Evolutionary conservation across 1,139 yeast genomes (phyloP).

Genomic region (Yamadazyma trypodendri): DNA sequence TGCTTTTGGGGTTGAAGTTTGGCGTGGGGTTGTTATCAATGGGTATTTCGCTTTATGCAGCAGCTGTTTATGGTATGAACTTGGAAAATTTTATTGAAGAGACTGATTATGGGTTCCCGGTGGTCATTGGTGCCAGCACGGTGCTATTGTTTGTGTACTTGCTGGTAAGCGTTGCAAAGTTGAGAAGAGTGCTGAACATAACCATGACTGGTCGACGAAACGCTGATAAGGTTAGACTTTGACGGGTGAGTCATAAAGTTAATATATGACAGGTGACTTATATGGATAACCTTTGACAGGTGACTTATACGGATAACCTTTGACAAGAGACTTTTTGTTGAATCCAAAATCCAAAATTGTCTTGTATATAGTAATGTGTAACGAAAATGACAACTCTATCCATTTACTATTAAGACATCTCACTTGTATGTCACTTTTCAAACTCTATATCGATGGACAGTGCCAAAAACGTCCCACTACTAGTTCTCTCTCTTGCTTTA

Average conservation of each 20-base stretch:
- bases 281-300: no score
- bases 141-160: slow-evolving; percentile 27
- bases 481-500: slow-evolving; percentile 16
- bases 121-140: slow-evolving; percentile 28
- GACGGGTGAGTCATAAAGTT: no score
- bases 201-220: slow-evolving; percentile 37
- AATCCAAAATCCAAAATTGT: no score
- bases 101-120: slow-evolving; percentile 47
- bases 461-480: slow-evolving; percentile 26
- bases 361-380: neutral
- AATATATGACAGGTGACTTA: no score
- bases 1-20: slow-evolving; percentile 45
- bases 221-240: neutral
- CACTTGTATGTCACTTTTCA: no score
- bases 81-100: slow-evolving; percentile 88
- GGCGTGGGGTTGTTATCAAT: slow-evolving; percentile 42
- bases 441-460: slow-evolving; percentile 34
- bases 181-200: slow-evolving; percentile 35
- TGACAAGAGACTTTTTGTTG: no score
- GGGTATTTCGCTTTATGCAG: slow-evolving; percentile 39
- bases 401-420: no score
- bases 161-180: slow-evolving; percentile 27
- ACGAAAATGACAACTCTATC: neutral
- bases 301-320: no score
- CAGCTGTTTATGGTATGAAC: slow-evolving; percentile 65